phyloP scores from a whole-genome alignment of 1,139 yeast genomes.

The Saccharomyces hybrid region DNA sequence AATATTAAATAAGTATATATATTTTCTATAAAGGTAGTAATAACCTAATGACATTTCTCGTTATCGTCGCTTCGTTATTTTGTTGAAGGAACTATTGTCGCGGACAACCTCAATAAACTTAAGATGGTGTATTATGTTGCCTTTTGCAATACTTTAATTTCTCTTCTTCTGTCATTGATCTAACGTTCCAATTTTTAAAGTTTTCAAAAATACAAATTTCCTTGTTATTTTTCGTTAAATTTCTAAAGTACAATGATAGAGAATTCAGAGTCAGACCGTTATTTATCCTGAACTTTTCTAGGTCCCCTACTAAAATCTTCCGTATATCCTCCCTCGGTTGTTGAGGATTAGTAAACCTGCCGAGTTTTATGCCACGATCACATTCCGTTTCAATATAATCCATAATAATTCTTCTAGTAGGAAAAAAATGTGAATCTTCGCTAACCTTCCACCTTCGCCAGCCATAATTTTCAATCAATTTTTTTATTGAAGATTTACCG shows the following conservation, averaged over 20 bases:
- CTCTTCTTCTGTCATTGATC: constrained; percentile 29
- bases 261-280: constrained; percentile 31
- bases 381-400: constrained; percentile 31
- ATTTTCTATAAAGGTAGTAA: background rate
- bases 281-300: constrained; percentile 31
- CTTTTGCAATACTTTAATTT: constrained; percentile 29
- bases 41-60: background rate
- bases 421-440: constrained; percentile 34
- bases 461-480: constrained; percentile 30
- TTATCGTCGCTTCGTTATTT: background rate
- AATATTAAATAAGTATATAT: background rate
- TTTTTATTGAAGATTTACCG: constrained; percentile 30
- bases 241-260: constrained; percentile 29
- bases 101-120: background rate
- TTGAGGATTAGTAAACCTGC: constrained; percentile 24
- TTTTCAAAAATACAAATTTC: constrained; percentile 30
- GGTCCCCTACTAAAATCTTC: constrained; percentile 29
- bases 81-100: background rate
- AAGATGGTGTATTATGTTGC: constrained; percentile 12
- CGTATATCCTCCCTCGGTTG: constrained; percentile 29
- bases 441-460: constrained; percentile 34
- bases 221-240: constrained; percentile 25
- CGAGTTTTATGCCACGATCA: constrained; percentile 28
- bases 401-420: constrained; percentile 31
- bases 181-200: constrained; percentile 27